Base-by-base conservation (phyloP, 2,329 filamentous ascomycete genomes). In the Myriosclerotinia curreyana region DNA sequence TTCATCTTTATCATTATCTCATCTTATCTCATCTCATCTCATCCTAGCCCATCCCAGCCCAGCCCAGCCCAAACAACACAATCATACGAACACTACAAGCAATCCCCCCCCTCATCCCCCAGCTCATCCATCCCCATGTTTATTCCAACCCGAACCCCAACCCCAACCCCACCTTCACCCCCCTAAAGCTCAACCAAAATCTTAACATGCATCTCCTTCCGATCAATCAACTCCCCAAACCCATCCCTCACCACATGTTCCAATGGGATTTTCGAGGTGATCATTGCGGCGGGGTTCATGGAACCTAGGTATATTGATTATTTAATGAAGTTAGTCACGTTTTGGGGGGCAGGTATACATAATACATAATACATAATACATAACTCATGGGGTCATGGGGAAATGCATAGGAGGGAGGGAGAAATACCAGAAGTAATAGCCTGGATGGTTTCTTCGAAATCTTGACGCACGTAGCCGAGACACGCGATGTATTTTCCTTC, bases 401-500 rank as follows among this genome's bases (percentile, higher is more conserved):
- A 28, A 55, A 44, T 38, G 53, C 8, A 20, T 17, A 20, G 40
- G 12, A 55, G n/a, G 25, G 8, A 20, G 14, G 15, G n/a, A 17
- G n/a, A 55, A 44, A 28, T 56, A 56, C 38, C 53, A 17, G 53
- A 44, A 40, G 53, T 38, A 15, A 56, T 56, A 25, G 53, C 53
- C 11, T 15, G 5, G 22, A 56, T 56, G 3, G 22, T 44, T 42
- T 80, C 80, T 42, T 79, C 74, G 63, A 87, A 86, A 66, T 87
- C 84, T 8, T 69, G 61, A 42, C 66, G 66, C 15, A 67, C 58
- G 49, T 73, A 71, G 12, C 66, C 68, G 14, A 70, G 22, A 59
- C 61, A 66, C 0, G 80, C 80, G 9, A 79, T 76, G 69, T 83
- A 83, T 44, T 75, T 79, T 40, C 82, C 80, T 71, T 86, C 83